These are phyloP conservation scores for Akanthomyces dipterigenus DNA, from an alignment of 2,329 filamentous ascomycete species.

Conservation along the genomic window DNA sequence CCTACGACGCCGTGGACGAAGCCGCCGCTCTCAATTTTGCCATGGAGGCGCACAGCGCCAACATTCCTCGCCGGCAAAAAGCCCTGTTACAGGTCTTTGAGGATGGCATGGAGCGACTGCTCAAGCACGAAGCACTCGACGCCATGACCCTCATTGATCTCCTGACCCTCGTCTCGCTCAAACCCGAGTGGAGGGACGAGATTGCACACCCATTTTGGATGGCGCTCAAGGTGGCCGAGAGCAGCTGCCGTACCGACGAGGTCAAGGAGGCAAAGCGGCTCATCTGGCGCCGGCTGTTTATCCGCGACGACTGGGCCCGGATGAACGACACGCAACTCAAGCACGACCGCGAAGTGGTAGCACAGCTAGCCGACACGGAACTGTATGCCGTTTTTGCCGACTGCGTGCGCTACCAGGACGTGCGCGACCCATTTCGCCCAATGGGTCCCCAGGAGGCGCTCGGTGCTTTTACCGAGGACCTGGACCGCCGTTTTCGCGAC, in stretches of 20 bases:
- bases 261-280: constrained; percentile 51
- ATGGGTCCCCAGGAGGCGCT: constrained; percentile 47
- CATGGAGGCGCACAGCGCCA: constrained; percentile 57
- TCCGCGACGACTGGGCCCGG: constrained; percentile 76
- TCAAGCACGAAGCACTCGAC: constrained; percentile 66
- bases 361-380: constrained; percentile 56
- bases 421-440: constrained; percentile 36
- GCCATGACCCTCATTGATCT: constrained; percentile 62
- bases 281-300: constrained; percentile 83
- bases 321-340: constrained; percentile 73
- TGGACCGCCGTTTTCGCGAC: constrained; percentile 53
- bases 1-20: constrained; percentile 69
- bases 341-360: constrained; percentile 60
- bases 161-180: constrained; percentile 63
- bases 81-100: constrained; percentile 67
- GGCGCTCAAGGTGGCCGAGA: constrained; percentile 57
- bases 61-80: constrained; percentile 51
- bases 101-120: constrained; percentile 60
- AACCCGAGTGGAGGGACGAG: constrained; percentile 42
- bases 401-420: constrained; percentile 51
- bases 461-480: constrained; percentile 53
- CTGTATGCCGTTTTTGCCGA: constrained; percentile 61
- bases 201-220: constrained; percentile 65
- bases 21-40: constrained; percentile 71
- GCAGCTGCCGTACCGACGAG: constrained; percentile 48